These are phyloP conservation scores for Pleurotus tuoliensis DNA, from an alignment of 768 basidiomycete species.

Conservation along the genomic window DNA sequence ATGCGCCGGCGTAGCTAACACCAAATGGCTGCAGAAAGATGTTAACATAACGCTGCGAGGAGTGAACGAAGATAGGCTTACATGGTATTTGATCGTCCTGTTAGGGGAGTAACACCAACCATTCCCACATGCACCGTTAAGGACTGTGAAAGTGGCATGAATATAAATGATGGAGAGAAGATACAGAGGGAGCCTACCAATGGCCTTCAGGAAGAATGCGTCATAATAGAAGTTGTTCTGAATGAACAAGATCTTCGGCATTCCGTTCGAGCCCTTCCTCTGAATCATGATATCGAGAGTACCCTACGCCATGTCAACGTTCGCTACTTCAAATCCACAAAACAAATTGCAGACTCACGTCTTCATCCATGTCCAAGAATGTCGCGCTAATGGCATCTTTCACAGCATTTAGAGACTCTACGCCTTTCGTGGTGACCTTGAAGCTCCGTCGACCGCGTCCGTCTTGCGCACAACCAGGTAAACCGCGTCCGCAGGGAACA, in stretches of 20 bases:
- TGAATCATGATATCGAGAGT: slow-evolving; percentile 89
- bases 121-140: slow-evolving; percentile 90
- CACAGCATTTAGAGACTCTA: slow-evolving; percentile 57
- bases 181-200: slow-evolving; percentile 48
- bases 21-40: slow-evolving; percentile 70
- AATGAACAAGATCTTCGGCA: slow-evolving; percentile 69
- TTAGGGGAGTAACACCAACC: slow-evolving; percentile 69
- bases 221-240: slow-evolving; percentile 99
- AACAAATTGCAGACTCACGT: slow-evolving; percentile 50
- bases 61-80: slow-evolving; percentile 33
- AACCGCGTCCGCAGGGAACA: slow-evolving; percentile 50
- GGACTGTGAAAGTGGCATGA: slow-evolving; percentile 40
- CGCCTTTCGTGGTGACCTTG: slow-evolving; percentile 48
- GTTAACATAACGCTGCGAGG: slow-evolving; percentile 1
- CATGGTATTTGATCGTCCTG: slow-evolving; percentile 66
- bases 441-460: slow-evolving; percentile 65
- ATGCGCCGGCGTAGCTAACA: slow-evolving; percentile 90
- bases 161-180: too few relatives aligned
- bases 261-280: slow-evolving; percentile 62
- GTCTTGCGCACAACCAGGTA: slow-evolving; percentile 51
- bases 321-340: background rate
- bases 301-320: slow-evolving; percentile 48
- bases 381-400: slow-evolving; percentile 76
- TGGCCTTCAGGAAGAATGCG: slow-evolving; percentile 97
- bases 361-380: slow-evolving; percentile 93